Percentiles rank a stretch among this genome's conserved stretches.
Evolutionary conservation across 306 rosid species (phyloP).

Genomic region (Glycine tomentella): DNA sequence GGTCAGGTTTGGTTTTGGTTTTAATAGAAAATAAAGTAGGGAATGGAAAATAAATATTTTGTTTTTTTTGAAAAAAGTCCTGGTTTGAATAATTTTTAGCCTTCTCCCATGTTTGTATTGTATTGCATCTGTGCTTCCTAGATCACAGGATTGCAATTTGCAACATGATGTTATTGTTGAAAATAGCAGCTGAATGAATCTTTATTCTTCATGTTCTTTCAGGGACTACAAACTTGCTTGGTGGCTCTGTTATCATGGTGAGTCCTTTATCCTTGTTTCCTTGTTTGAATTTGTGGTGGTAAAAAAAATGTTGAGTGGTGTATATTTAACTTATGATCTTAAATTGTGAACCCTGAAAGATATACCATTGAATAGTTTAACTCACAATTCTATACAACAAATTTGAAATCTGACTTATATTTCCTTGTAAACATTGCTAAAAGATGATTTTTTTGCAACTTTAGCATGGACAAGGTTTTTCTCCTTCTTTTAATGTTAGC

Average conservation of each 20-base stretch:
- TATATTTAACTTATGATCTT: constrained; percentile 4
- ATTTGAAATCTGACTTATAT: neutral
- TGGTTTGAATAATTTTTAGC: neutral
- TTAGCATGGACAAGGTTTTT: constrained; percentile 3
- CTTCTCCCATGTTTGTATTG: neutral
- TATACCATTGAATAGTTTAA: neutral
- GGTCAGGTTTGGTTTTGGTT: neutral
- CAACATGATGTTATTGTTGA: constrained; percentile 31
- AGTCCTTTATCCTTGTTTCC: constrained; percentile 39
- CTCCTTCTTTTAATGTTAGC: neutral
- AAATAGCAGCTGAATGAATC: constrained; percentile 47
- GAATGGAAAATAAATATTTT: neutral
- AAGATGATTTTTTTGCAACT: neutral
- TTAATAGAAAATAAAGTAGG: neutral
- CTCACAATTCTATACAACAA: neutral
- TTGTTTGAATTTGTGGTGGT: constrained; percentile 11
- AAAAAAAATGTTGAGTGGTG: constrained; percentile 3
- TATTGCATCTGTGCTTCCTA: no score
- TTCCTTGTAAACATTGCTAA: neutral
- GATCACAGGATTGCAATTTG: neutral
- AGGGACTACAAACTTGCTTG: constrained; percentile 99
- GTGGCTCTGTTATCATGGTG: constrained; percentile 92
- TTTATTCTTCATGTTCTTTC: constrained; percentile 47
- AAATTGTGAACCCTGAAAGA: neutral
- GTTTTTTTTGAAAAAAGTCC: neutral